phyloP scores from a whole-genome alignment of 1,139 yeast species.

The Suzukiozyma palmioleophila region DNA sequence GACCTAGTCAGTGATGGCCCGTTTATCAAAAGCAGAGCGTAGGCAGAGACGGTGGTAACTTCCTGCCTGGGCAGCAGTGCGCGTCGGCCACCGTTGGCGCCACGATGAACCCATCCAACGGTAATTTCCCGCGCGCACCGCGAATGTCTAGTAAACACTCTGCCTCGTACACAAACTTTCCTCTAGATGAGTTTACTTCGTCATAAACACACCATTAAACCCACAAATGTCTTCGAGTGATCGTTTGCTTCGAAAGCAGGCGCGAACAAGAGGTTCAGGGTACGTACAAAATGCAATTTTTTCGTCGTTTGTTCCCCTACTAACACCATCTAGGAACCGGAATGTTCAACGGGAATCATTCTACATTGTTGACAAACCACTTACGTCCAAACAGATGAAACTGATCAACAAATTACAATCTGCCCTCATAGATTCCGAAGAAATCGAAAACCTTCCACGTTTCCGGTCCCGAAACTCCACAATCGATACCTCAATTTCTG shows the following conservation, averaged over 20 bases:
- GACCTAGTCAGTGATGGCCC: no score
- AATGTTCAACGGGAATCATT: constrained; percentile 11
- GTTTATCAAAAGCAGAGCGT: no score
- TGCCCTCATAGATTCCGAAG: constrained; percentile 20
- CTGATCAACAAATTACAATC: constrained; percentile 15
- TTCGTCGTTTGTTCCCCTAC: constrained; percentile 5
- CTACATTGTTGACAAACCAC: constrained; percentile 7
- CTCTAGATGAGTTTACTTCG: no score
- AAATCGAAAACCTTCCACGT: constrained; percentile 21
- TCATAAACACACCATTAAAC: neutral
- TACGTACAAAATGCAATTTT: constrained; percentile 18
- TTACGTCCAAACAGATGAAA: constrained; percentile 6
- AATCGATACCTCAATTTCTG: neutral
- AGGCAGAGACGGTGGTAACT: no score
- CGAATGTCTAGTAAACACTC: no score
- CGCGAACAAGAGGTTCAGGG: constrained; percentile 42
- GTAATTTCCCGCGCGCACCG: no score
- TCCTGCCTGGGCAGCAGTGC: no score
- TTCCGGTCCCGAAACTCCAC: constrained; percentile 12
- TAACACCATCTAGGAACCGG: constrained; percentile 11
- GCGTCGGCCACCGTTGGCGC: no score
- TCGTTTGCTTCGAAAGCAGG: constrained; percentile 19
- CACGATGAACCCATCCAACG: no score
- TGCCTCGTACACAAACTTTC: no score
- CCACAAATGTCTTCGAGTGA: constrained; percentile 9